Evolutionary conservation across 2,329 filamentous ascomycete genomes (phyloP).

Genomic region (Verticillium isaacii): DNA sequence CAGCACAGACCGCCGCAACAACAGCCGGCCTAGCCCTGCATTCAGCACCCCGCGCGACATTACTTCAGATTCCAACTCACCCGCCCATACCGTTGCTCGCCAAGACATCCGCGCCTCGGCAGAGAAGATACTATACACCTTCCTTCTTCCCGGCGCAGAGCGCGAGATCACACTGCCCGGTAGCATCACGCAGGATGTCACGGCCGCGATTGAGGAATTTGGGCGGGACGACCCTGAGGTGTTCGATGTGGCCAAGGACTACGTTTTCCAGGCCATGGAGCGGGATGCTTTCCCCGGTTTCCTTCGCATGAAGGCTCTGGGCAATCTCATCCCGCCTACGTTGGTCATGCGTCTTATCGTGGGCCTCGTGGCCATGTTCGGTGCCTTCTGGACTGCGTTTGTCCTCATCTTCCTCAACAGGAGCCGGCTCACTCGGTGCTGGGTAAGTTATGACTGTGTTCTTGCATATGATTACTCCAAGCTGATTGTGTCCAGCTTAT

Average conservation of each 20-base stretch:
- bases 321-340: conserved; percentile 89
- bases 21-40: conserved; percentile 45
- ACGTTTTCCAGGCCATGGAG: conserved; percentile 99
- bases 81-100: conserved; percentile 76
- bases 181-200: conserved; percentile 80
- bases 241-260: conserved; percentile 96
- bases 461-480: neutral
- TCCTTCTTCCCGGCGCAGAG: conserved; percentile 89
- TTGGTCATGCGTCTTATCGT: conserved; percentile 81
- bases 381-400: conserved; percentile 90
- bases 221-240: conserved; percentile 94
- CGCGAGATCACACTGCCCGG: conserved; percentile 92
- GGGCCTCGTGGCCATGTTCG: conserved; percentile 82
- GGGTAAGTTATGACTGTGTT: conserved; percentile 55
- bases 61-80: conserved; percentile 75
- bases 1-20: conserved; percentile 33
- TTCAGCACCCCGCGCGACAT: conserved; percentile 58
- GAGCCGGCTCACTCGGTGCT: conserved; percentile 69
- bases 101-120: conserved; percentile 89
- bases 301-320: conserved; percentile 87
- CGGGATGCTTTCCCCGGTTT: conserved; percentile 98
- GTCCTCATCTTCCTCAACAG: conserved; percentile 87
- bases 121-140: conserved; percentile 98
- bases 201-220: conserved; percentile 81
- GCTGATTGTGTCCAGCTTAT: conserved; percentile 46